Evolutionary conservation across 2,329 filamentous ascomycete genomes (phyloP), one percentile per base, ranked within the genome.

Genomic region (Trichoderma cornu-damae): DNA sequence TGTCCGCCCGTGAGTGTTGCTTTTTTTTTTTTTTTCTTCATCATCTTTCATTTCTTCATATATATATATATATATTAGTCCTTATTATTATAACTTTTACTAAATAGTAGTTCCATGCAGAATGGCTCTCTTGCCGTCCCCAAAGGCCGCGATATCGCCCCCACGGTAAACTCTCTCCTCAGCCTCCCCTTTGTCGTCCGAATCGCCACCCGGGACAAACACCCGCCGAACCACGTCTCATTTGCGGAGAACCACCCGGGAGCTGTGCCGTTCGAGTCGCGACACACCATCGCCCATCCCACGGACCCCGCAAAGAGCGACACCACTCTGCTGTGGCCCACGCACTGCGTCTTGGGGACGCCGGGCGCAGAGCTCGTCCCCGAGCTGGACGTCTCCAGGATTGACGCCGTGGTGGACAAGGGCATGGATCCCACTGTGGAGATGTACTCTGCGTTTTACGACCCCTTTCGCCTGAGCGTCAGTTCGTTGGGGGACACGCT

Each of bases 371-470:
- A 84, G 49, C 77, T 97, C 20, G 78, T 94, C 6, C 80, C 86
- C 0, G 90, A 91, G 68, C 78, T 97, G 1, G 76, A 90, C 49
- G 59, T 68, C 12, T 65, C 67, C 6, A 78, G 76, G 14, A 63
- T 96, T n/a, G 80, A 93, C 63, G 64, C 72, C 34, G 75, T 90
- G 26, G 74, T 96, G 12, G 81, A 88, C 63, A 99, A 99, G 75
- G 94, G 94, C 9, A 81, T 78, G 67, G 80, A 90, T 68, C 70
- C 77, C 43, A 76, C 81, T 43, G 82, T 96, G 2, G 94, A 99
- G 73, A 96, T 96, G 88, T 97, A 96, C 73, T 93, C 88, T 61
- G 91, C 87, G 0, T 97, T 99, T 66, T 86, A 87, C 60, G 89
- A 92, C 68, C 88, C 89, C 0, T 93, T 96, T 65, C 74, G 73